phyloP scores from a whole-genome alignment of 208 protist species.

The Wallacemonas sp. region DNA sequence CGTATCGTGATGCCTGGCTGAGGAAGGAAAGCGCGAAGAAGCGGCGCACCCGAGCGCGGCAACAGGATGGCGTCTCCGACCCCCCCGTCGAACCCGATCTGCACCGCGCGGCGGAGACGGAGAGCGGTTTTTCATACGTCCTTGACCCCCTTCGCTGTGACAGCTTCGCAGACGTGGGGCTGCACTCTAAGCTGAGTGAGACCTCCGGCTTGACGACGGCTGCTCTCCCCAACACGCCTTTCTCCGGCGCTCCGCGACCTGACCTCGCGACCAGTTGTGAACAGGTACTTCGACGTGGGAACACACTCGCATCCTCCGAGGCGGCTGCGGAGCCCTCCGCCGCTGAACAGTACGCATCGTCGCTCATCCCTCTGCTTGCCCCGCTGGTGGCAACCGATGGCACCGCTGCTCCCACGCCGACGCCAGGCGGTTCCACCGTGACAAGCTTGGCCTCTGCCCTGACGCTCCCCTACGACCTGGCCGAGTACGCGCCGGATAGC shows the following conservation, averaged over 20 bases:
- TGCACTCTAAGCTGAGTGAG: too few relatives aligned
- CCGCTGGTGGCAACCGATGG: background rate
- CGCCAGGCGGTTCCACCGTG: background rate
- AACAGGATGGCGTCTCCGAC: background rate
- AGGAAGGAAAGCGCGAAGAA: background rate
- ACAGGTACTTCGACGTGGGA: too few relatives aligned
- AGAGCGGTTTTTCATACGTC: background rate
- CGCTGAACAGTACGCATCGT: background rate
- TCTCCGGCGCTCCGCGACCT: too few relatives aligned
- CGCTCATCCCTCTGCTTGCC: background rate
- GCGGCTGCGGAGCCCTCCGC: background rate
- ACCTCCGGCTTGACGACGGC: too few relatives aligned
- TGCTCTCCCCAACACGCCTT: too few relatives aligned
- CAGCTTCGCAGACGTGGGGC: too few relatives aligned
- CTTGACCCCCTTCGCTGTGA: background rate
- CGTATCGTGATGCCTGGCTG: constrained; percentile 17
- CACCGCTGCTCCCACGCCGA: background rate
- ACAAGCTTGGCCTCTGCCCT: background rate
- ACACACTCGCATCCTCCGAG: too few relatives aligned
- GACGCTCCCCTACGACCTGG: background rate
- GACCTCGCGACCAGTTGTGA: too few relatives aligned
- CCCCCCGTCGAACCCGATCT: background rate
- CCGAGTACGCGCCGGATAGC: background rate
- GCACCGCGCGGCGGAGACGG: background rate
- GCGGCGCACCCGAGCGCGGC: background rate